Evolutionary conservation across 306 rosid genomes (phyloP), one percentile per base, ranked within the genome.

Genomic region (Glycine tomentella): DNA sequence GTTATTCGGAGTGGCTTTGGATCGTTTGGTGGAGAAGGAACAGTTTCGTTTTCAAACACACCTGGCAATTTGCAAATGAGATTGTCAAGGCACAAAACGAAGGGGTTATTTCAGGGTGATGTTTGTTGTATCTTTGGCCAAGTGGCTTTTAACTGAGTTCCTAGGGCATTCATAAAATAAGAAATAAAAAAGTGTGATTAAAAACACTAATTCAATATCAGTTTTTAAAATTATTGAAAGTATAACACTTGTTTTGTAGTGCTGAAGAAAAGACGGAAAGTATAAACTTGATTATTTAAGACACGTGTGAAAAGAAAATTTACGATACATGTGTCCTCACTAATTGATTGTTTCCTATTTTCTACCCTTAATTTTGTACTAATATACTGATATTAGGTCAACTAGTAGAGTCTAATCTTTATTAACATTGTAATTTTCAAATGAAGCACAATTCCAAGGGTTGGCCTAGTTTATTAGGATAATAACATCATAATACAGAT

Each of bases 361-460:
- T 8, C 65, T 58, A 17, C 6, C 9, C 65, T 7, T 58, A 58
- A 8, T 58, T 58, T 58, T 16, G 34, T 56, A 15, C 4, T 58
- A 51, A 25, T 25, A 25, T 25, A 25, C 31, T 3, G 36, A 63
- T 10, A 25, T 49, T 70, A 33, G 51, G 65, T 73, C 16, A 53
- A 52, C 51, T 46, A 73, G 38, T 34, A n/a, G 51, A 33, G 44
- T 42, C 25, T 17, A 25, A 57, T 16, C 42, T 56, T 42, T 7
- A 44, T 45, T 11, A 34, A n/a, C n/a, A 36, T 15, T 73, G 52
- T 40, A 40, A 73, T 56, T 72, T 72, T 48, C 3, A 25, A 46
- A 75, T 46, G 71, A 48, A 61, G 34, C 69, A 59, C 46, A 59
- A 57, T 13, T 58, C 58, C 46, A 38, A 59, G 66, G 12, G 14